Evolutionary conservation across 1,284 basidiomycete genomes (phyloP).

Genomic region (Heimioporus punctisporus): DNA sequence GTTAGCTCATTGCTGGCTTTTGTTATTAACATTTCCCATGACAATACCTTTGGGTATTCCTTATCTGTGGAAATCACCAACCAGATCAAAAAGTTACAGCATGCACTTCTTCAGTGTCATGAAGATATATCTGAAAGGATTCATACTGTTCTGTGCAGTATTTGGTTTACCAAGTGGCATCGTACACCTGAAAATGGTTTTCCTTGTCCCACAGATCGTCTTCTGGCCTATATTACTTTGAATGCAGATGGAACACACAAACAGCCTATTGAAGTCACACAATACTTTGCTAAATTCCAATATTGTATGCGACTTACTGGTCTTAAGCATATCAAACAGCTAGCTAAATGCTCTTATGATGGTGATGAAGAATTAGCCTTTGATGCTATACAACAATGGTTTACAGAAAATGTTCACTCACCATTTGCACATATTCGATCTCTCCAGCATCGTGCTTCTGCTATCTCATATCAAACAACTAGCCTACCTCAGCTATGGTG

Average conservation of each 20-base stretch:
- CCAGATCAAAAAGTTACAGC: too few species aligned
- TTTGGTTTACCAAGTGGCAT: not conserved
- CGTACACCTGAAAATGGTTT: not conserved
- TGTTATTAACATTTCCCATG: too few species aligned
- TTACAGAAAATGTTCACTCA: not conserved
- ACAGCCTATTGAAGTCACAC: not conserved
- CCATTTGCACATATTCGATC: not conserved
- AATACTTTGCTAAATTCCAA: not conserved
- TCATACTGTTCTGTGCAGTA: not conserved
- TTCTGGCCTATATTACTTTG: not conserved
- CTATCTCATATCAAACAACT: not conserved
- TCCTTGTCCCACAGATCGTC: not conserved
- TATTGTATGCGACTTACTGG: not conserved
- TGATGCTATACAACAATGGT: too few species aligned
- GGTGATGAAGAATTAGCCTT: not conserved
- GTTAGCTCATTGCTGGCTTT: too few species aligned
- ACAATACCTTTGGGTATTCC: not conserved
- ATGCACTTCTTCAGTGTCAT: too few species aligned
- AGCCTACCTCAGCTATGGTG: not conserved
- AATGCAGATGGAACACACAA: not conserved
- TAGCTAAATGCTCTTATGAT: not conserved
- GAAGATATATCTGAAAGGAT: not conserved
- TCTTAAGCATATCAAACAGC: not conserved
- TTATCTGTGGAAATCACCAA: not conserved
- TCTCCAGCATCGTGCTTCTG: not conserved